phyloP scores from a whole-genome alignment of 306 rosid species.

The Quercus dentata region DNA sequence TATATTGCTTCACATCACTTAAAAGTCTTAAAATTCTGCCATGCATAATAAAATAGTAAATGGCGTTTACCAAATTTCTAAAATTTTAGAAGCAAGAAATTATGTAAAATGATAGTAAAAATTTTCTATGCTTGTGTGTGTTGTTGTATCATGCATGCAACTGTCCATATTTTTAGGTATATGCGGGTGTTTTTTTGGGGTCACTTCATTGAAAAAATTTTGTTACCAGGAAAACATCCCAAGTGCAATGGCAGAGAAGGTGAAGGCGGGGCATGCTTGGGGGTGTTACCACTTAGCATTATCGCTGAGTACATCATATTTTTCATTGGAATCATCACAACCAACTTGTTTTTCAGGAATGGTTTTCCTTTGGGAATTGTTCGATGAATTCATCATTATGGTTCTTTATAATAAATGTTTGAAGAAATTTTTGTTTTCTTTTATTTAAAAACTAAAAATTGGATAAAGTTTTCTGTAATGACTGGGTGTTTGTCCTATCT shows the following conservation, averaged over 20 bases:
- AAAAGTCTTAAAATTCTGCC: neutral
- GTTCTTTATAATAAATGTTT: neutral
- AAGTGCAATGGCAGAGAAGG: constrained; percentile 60
- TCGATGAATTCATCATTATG: too few species aligned
- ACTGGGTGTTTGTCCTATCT: neutral
- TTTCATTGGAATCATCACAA: constrained; percentile 3
- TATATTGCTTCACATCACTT: neutral
- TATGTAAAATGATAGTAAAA: neutral
- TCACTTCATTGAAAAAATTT: neutral
- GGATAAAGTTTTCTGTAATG: neutral
- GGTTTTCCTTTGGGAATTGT: too few species aligned
- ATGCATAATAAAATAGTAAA: neutral
- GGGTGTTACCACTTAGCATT: constrained; percentile 41
- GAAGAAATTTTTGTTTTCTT: neutral
- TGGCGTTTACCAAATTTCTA: neutral
- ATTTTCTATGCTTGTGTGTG: neutral
- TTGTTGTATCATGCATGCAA: too few species aligned
- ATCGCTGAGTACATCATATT: neutral
- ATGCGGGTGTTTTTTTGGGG: neutral
- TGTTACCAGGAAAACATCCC: constrained; percentile 80
- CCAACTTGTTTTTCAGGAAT: neutral
- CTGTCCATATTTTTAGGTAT: too few species aligned
- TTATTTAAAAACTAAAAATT: neutral
- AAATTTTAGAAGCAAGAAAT: neutral
- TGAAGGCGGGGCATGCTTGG: constrained; percentile 61